Percentiles rank a stretch among this genome's conserved stretches.
These are phyloP conservation scores for Eucalyptus regnans DNA, from an alignment of 345 rosid species.

Conservation along the genomic window DNA sequence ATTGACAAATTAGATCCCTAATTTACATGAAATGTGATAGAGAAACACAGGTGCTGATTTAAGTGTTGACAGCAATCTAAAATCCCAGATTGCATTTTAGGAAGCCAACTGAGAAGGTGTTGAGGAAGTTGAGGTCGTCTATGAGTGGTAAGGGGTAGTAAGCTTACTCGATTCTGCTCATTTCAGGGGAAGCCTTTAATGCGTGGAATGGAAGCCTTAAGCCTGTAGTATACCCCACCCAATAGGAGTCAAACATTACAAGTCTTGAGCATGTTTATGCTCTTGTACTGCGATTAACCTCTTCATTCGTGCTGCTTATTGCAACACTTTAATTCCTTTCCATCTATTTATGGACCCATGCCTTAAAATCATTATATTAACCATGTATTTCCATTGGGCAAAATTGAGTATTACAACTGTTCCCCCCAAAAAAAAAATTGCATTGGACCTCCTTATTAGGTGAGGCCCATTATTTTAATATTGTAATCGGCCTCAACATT, in stretches of 20 bases:
- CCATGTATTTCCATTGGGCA: background rate
- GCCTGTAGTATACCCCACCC: background rate
- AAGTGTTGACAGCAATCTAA: background rate
- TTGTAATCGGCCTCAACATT: background rate
- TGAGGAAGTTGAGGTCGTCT: background rate
- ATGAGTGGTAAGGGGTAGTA: background rate
- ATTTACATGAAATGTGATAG: background rate
- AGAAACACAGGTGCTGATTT: background rate
- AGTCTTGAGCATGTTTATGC: background rate
- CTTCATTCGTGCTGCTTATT: background rate
- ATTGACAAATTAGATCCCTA: too few species aligned
- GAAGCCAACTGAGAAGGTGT: background rate
- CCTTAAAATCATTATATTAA: background rate
- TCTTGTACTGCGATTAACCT: background rate
- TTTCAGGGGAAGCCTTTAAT: background rate
- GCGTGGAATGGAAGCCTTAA: background rate
- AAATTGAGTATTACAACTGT: background rate
- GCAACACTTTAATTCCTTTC: background rate
- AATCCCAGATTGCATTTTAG: background rate
- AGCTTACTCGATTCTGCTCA: background rate
- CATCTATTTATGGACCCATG: background rate
- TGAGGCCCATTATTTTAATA: background rate
- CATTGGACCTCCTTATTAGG: background rate
- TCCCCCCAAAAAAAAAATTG: background rate
- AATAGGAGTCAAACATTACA: background rate